Percentiles rank a stretch among this genome's conserved stretches.
phyloP scores from a whole-genome alignment of 306 rosid species.

The Amphicarpaea edgeworthii region DNA sequence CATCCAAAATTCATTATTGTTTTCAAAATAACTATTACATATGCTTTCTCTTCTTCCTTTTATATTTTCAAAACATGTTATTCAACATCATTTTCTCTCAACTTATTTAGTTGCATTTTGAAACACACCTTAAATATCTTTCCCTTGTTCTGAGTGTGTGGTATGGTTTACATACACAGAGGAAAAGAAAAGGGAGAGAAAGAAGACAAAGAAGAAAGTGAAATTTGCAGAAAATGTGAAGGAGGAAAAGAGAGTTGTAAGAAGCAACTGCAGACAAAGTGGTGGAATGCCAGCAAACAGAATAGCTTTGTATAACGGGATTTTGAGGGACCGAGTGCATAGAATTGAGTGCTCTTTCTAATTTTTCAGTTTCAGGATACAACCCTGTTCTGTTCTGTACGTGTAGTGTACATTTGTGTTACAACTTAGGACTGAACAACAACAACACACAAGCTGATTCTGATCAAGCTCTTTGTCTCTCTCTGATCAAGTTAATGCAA shows the following conservation, averaged over 20 bases:
- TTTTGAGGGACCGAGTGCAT: constrained; percentile 47
- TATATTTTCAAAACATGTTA: neutral
- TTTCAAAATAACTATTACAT: neutral
- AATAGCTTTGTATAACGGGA: constrained; percentile 53
- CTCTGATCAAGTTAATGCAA: neutral
- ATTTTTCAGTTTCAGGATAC: no score
- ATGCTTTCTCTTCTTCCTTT: neutral
- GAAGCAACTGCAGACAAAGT: constrained; percentile 38
- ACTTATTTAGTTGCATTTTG: no score
- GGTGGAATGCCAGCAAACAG: constrained; percentile 49
- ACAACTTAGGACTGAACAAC: no score
- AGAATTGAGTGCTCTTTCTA: constrained; percentile 22
- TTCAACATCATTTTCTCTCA: neutral
- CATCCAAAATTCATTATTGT: neutral
- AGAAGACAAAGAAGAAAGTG: constrained; percentile 78
- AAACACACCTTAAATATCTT: no score
- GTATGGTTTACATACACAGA: constrained; percentile 14
- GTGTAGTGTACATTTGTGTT: no score
- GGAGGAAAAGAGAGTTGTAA: constrained; percentile 49
- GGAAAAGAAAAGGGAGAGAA: constrained; percentile 57
- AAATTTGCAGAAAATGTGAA: constrained; percentile 76
- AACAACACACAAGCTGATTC: no score
- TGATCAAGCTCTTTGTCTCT: neutral
- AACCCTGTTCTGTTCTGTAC: no score
- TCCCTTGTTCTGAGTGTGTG: neutral